Evolutionary conservation across 148 eudicot genomes (phyloP).

Genomic region (Oxyria digyna): DNA sequence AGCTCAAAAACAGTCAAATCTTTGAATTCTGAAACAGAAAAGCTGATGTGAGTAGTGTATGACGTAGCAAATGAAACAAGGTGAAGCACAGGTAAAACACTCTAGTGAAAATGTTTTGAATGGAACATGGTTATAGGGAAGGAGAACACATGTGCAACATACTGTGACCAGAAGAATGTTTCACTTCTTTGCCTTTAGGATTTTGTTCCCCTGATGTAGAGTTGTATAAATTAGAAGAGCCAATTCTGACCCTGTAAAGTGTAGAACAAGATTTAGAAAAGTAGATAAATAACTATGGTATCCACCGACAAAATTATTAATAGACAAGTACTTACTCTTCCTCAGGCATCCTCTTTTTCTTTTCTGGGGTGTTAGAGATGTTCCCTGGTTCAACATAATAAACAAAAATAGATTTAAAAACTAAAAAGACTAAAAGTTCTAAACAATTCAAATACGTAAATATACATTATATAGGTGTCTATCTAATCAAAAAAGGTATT

Average conservation of each 20-base stretch:
- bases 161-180: neutral
- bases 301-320: neutral
- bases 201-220: neutral
- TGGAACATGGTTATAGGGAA: neutral
- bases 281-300: neutral
- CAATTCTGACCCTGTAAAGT: neutral
- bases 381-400: neutral
- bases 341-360: neutral
- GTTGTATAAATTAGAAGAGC: neutral
- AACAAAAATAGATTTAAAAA: neutral
- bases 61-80: slow-evolving; percentile 3
- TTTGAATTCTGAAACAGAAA: neutral
- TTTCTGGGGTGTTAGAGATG: neutral
- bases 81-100: neutral
- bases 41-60: neutral
- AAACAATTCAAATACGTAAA: neutral
- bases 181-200: neutral
- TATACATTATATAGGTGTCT: neutral
- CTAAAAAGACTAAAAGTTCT: neutral
- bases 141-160: neutral
- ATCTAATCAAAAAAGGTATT: neutral
- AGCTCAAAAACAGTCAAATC: slow-evolving; percentile 5
- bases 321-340: neutral
- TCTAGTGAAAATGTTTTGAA: neutral
- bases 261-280: neutral